phyloP scores from a whole-genome alignment of 164 flowering plant genomes.

The Warburgia ugandensis region DNA sequence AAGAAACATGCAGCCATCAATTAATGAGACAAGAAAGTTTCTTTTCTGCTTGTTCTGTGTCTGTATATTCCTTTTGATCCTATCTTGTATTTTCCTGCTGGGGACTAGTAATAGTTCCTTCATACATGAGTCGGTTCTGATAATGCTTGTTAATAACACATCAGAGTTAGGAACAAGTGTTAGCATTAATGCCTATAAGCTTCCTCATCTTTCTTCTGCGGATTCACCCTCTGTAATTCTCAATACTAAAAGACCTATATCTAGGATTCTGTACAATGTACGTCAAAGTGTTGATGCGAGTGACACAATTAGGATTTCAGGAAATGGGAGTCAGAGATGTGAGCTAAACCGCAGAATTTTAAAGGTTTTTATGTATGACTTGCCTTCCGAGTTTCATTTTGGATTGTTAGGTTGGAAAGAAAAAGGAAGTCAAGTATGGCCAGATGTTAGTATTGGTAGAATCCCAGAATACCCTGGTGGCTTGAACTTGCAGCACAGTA shows the following conservation, averaged over 20 bases:
- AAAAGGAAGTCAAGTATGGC: constrained; percentile 47
- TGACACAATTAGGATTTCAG: no score
- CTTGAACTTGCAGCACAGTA: constrained; percentile 78
- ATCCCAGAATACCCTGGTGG: constrained; percentile 87
- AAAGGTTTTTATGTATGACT: constrained; percentile 73
- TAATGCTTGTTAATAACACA: constrained; percentile 38
- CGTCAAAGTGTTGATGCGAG: constrained; percentile 7
- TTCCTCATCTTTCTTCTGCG: constrained; percentile 13
- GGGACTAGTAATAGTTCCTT: constrained; percentile 27
- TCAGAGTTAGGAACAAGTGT: constrained; percentile 22
- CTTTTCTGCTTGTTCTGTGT: constrained; percentile 36
- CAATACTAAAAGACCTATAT: constrained; percentile 7
- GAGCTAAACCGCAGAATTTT: constrained; percentile 29
- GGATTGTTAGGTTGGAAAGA: constrained; percentile 71
- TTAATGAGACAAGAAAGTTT: constrained; percentile 16
- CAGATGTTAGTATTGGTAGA: constrained; percentile 32
- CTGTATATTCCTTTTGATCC: constrained; percentile 42
- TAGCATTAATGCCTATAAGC: constrained; percentile 4
- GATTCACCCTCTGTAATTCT: constrained; percentile 5
- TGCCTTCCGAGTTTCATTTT: constrained; percentile 85
- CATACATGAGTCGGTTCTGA: constrained; percentile 9
- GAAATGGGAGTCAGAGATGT: constrained; percentile 24
- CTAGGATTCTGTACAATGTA: constrained; percentile 8
- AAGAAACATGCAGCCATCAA: constrained; percentile 42
- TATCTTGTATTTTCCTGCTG: constrained; percentile 45